phyloP scores from a whole-genome alignment of 768 basidiomycete species.

The Amanita muscaria region DNA sequence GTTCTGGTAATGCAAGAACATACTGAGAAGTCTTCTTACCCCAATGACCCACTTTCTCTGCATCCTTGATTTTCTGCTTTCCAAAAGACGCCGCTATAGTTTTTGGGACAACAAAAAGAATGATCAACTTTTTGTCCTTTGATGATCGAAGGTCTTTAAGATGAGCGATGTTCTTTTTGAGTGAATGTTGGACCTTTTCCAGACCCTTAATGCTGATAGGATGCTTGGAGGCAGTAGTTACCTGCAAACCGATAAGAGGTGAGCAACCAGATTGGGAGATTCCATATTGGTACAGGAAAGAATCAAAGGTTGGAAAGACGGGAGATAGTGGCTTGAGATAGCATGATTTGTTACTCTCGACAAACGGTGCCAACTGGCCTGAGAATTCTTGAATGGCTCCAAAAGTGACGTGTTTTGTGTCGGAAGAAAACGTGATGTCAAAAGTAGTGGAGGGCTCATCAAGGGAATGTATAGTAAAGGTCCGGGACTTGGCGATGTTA shows the following conservation, averaged over 20 bases:
- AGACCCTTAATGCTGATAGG: background rate
- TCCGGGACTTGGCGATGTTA: too few species aligned
- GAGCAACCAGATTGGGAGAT: too few species aligned
- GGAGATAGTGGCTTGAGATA: too few species aligned
- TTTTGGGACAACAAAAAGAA: conserved; percentile 1
- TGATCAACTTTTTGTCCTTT: background rate
- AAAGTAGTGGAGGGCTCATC: too few species aligned
- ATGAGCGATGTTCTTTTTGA: background rate
- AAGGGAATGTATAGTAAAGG: too few species aligned
- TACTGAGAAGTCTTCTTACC: conserved; percentile 1
- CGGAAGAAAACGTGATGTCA: too few species aligned
- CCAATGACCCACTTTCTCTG: background rate
- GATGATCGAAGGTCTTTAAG: background rate
- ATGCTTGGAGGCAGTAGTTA: background rate
- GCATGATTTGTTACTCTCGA: background rate
- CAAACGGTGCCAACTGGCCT: background rate
- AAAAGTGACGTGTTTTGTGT: background rate
- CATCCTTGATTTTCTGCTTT: background rate
- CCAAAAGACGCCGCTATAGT: background rate
- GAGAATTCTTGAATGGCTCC: background rate
- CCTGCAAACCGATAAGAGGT: too few species aligned
- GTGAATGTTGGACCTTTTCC: too few species aligned
- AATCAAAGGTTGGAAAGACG: too few species aligned
- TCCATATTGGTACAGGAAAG: too few species aligned
- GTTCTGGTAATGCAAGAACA: background rate